Evolutionary conservation across 768 basidiomycete genomes (phyloP).

Genomic region (Cytidiella melzeri): DNA sequence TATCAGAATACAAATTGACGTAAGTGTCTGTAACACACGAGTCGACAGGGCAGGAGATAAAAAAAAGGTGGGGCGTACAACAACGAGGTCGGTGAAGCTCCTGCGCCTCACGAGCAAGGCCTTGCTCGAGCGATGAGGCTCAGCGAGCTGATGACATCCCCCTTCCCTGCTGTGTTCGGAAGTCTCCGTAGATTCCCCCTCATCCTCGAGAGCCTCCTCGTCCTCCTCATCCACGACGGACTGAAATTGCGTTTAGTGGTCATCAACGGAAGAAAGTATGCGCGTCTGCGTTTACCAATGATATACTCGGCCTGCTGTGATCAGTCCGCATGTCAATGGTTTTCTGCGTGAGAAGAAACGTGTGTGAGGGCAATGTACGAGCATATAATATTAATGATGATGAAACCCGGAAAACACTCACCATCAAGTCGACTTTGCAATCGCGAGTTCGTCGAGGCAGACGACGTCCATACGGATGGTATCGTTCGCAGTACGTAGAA

Average conservation of each 20-base stretch:
- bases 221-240: slow-evolving; percentile 3
- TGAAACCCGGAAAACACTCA: slow-evolving; percentile 1
- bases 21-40: background rate
- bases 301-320: background rate
- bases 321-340: slow-evolving; percentile 1
- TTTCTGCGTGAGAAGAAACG: background rate
- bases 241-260: background rate
- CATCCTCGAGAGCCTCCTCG: background rate
- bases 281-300: background rate
- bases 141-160: background rate
- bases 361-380: too few relatives aligned
- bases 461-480: slow-evolving; percentile 3
- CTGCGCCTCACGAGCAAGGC: background rate
- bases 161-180: background rate
- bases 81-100: background rate
- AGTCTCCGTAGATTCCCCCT: background rate
- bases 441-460: background rate
- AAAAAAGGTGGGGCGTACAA: background rate
- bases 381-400: too few relatives aligned
- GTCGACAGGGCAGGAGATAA: background rate
- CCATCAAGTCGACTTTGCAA: slow-evolving; percentile 4
- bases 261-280: background rate
- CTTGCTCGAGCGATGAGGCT: background rate
- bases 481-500: slow-evolving; percentile 2
- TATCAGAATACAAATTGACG: background rate